phyloP scores from a whole-genome alignment of 495 filamentous ascomycete species.

The Penicillium coprophilum region DNA sequence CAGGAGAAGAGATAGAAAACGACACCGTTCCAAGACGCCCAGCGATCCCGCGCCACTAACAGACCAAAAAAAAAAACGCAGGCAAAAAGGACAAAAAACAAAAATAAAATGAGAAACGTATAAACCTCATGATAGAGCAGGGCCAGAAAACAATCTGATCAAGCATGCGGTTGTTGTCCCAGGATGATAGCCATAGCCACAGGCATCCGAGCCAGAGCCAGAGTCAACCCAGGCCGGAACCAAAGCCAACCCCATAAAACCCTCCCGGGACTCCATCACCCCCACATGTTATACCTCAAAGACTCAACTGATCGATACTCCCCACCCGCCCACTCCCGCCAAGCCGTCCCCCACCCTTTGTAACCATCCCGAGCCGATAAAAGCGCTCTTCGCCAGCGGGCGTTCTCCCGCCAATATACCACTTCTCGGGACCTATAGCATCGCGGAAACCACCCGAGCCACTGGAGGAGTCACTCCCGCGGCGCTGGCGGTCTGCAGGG shows the following conservation, averaged over 20 bases:
- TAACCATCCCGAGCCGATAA: constrained; percentile 69
- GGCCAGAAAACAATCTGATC: neutral
- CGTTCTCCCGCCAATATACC: constrained; percentile 87
- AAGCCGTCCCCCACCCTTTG: constrained; percentile 47
- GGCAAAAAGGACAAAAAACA: neutral
- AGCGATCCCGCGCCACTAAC: neutral
- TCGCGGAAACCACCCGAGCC: constrained; percentile 76
- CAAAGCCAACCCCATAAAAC: neutral
- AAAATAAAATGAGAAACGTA: neutral
- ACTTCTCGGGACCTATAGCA: constrained; percentile 71
- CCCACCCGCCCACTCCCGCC: constrained; percentile 58
- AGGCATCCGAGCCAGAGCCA: neutral
- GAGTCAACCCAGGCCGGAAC: neutral
- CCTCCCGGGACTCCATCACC: neutral
- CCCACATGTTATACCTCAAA: constrained; percentile 35
- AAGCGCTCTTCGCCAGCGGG: constrained; percentile 85
- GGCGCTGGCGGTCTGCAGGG: constrained; percentile 40
- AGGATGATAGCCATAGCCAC: neutral
- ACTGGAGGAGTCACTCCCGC: constrained; percentile 75
- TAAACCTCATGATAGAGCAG: neutral
- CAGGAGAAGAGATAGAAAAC: constrained; percentile 2
- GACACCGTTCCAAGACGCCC: constrained; percentile 2
- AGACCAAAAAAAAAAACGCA: neutral
- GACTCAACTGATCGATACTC: constrained; percentile 62
- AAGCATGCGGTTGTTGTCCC: neutral